These are phyloP conservation scores for Solanum pinnatisectum DNA, from an alignment of 257 asterid genomes.

Conservation along the genomic window DNA sequence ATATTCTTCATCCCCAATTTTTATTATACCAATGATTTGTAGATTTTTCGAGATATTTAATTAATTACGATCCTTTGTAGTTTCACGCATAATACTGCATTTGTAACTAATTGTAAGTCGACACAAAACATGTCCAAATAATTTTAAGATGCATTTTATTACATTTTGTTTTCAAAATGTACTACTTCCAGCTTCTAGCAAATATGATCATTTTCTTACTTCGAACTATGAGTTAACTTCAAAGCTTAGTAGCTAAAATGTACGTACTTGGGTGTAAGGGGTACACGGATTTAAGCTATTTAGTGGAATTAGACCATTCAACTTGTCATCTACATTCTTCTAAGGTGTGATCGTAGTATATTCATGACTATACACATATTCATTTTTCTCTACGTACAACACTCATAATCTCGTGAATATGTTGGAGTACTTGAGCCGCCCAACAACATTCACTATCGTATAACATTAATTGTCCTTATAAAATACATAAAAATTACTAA, in stretches of 20 bases:
- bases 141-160: neutral
- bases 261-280: too few relatives aligned
- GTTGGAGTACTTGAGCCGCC: neutral
- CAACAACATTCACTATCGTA: neutral
- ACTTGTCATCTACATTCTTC: too few relatives aligned
- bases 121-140: neutral
- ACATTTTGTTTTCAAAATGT: neutral
- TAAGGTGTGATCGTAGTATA: too few relatives aligned
- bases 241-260: neutral
- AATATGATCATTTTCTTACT: neutral
- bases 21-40: neutral
- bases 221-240: neutral
- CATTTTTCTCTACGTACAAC: too few relatives aligned
- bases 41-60: neutral
- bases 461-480: neutral
- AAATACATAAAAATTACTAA: neutral
- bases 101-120: neutral
- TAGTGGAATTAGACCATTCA: neutral
- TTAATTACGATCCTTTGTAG: neutral
- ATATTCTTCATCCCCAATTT: neutral
- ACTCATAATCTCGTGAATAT: neutral
- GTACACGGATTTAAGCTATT: fast-evolving
- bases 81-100: neutral
- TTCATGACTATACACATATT: too few relatives aligned
- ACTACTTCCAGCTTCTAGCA: neutral